Evolutionary conservation across 768 basidiomycete species (phyloP), one percentile per base, ranked within the genome.

Genomic region (Porpolomopsis calyptriformis): DNA sequence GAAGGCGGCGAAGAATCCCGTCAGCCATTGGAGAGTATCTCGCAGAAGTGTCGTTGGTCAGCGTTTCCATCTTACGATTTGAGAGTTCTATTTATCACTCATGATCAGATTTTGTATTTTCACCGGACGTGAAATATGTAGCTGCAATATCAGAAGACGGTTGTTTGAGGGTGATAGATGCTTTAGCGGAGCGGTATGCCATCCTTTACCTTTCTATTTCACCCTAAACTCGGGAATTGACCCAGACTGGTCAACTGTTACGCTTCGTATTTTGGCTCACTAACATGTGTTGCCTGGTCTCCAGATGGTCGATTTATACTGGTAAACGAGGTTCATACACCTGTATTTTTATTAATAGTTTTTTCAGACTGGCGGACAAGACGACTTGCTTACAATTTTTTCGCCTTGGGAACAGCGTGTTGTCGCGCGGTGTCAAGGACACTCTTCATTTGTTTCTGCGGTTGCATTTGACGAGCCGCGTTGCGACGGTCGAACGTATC

Each of bases 351-450:
- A 47, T 45, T 50, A 4, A 52, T 41, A 31, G 11, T 20, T 39
- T 37, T 19, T 48, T 16, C 54, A 92, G 87, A 89, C 90, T 1
- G 96, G 93, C 10, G 96, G 96, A 0, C 93, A 99, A 69, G 96
- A 99, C 57, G 96, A 99, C 58, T 73, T 98, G 8, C 66, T 96
- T 45, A 94, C 93, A 3, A 86, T 99, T 49, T 89, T 90, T 61
- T 92, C 93, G 0, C 91, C 92, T 1, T 85, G 83, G 76, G 96
- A 98, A 60, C 85, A 90, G 59, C 79, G 93, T 2, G 80, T 98
- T 4, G 79, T 99, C 8, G 96, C 96, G 4, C 77, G 93, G 46
- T 98, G 96, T 65, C 92, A 96, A 62, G 96, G 96, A 0, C 96
- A 99, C 58, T 87, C 89, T 0, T 93, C 90, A 2, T 98, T 96